These are phyloP conservation scores for Pulveroboletus sp. DNA, from an alignment of 768 basidiomycete species.

Conservation along the genomic window DNA sequence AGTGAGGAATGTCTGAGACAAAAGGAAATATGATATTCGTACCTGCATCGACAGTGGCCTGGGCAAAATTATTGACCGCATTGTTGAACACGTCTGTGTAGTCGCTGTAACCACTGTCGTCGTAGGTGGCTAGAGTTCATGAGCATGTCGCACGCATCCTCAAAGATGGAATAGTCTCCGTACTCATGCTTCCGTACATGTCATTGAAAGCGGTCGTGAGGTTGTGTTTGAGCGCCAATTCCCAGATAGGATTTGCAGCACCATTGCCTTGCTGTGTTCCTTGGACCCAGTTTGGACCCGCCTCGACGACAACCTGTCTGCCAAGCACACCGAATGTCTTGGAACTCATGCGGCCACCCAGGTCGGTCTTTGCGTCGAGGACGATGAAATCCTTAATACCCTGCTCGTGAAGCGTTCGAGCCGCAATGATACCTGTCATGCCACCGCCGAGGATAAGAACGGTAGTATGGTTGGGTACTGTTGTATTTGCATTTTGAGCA, in stretches of 20 bases:
- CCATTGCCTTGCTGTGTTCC: slow-evolving; percentile 46
- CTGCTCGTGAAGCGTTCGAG: slow-evolving; percentile 49
- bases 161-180: slow-evolving; percentile 15
- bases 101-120: slow-evolving; percentile 45
- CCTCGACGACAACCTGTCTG: slow-evolving; percentile 44
- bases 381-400: slow-evolving; percentile 55
- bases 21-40: slow-evolving; percentile 20
- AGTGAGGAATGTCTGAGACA: slow-evolving; percentile 38
- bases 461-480: slow-evolving; percentile 17
- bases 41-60: slow-evolving; percentile 46
- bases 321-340: slow-evolving; percentile 38
- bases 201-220: slow-evolving; percentile 43
- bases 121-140: slow-evolving; percentile 45
- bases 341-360: slow-evolving; percentile 59
- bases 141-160: not conserved
- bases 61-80: slow-evolving; percentile 37
- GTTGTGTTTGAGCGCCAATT: slow-evolving; percentile 51
- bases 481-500: slow-evolving; percentile 3
- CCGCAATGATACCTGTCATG: slow-evolving; percentile 61
- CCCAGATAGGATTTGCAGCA: slow-evolving; percentile 55
- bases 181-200: slow-evolving; percentile 42
- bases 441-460: slow-evolving; percentile 65
- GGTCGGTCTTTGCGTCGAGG: slow-evolving; percentile 53
- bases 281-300: slow-evolving; percentile 61
- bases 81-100: slow-evolving; percentile 43